phyloP scores from a whole-genome alignment of 495 filamentous ascomycete genomes.

The Aspergillus bridgeri region DNA sequence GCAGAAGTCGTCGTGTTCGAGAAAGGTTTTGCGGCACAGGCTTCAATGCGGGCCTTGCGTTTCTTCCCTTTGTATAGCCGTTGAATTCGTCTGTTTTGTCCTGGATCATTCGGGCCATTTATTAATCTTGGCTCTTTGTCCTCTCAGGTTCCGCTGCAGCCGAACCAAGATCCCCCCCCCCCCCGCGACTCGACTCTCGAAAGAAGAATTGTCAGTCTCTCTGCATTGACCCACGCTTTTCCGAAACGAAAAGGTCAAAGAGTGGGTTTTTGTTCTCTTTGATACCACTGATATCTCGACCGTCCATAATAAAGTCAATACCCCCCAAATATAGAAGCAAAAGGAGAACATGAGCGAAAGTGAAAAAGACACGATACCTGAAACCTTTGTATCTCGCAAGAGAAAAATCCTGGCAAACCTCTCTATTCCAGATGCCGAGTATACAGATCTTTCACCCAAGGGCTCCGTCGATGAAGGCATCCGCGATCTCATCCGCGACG shows the following conservation, averaged over 20 bases:
- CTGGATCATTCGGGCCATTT: background rate
- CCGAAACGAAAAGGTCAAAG: background rate
- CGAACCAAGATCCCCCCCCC: background rate
- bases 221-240: background rate
- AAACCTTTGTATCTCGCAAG: slow-evolving; percentile 58
- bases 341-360: slow-evolving; percentile 11
- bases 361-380: slow-evolving; percentile 25
- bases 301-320: slow-evolving; percentile 1
- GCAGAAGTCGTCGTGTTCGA: slow-evolving; percentile 6
- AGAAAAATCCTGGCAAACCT: slow-evolving; percentile 61
- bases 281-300: background rate
- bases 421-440: slow-evolving; percentile 57
- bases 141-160: background rate
- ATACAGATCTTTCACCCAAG: slow-evolving; percentile 80
- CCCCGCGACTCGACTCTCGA: background rate
- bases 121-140: background rate
- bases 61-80: slow-evolving; percentile 2
- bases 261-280: background rate
- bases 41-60: slow-evolving; percentile 5
- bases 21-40: slow-evolving; percentile 13
- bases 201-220: background rate
- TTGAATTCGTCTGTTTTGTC: background rate
- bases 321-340: background rate
- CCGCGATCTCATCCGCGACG: slow-evolving; percentile 65
- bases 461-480: slow-evolving; percentile 77